These are phyloP conservation scores for Cystofilobasidium capitatum DNA, from an alignment of 768 basidiomycete genomes.

Conservation along the genomic window DNA sequence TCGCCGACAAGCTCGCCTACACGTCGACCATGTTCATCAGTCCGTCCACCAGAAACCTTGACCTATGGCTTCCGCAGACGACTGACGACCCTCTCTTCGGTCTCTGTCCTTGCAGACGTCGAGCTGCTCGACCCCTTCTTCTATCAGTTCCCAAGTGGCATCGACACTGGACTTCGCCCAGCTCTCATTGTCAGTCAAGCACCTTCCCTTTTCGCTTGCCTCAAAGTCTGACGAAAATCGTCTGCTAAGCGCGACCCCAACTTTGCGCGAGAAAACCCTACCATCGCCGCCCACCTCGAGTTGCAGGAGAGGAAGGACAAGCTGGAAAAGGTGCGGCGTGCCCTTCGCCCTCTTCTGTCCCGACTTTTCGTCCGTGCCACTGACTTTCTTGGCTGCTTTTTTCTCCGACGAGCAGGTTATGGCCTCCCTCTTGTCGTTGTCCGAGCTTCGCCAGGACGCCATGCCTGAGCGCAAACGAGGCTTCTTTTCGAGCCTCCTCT, in stretches of 20 bases:
- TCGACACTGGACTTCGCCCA: constrained; percentile 84
- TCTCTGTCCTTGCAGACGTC: constrained; percentile 46
- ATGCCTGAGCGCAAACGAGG: constrained; percentile 15
- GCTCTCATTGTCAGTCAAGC: constrained; percentile 56
- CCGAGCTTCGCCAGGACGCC: constrained; percentile 68
- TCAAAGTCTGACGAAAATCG: neutral
- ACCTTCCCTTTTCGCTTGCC: neutral
- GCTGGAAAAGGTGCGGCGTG: constrained; percentile 67
- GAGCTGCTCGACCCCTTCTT: constrained; percentile 97
- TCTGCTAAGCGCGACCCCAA: constrained; percentile 41
- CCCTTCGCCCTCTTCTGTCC: neutral
- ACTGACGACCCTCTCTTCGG: neutral
- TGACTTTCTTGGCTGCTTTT: constrained; percentile 25
- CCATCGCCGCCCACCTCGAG: constrained; percentile 75
- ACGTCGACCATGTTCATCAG: constrained; percentile 96
- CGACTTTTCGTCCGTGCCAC: neutral
- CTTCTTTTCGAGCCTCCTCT: neutral
- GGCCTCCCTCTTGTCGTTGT: constrained; percentile 86
- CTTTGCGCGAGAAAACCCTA: constrained; percentile 92
- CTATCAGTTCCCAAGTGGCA: constrained; percentile 96
- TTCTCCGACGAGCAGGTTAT: constrained; percentile 55
- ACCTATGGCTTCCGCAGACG: neutral
- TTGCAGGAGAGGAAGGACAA: constrained; percentile 96
- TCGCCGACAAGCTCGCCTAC: constrained; percentile 91
- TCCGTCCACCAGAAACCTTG: neutral